A percentile compares a stretch with the other conserved stretches of the same genome.
Conservation (phyloP, 495 filamentous ascomycete genomes). For the Xylaria telfairii region DNA sequence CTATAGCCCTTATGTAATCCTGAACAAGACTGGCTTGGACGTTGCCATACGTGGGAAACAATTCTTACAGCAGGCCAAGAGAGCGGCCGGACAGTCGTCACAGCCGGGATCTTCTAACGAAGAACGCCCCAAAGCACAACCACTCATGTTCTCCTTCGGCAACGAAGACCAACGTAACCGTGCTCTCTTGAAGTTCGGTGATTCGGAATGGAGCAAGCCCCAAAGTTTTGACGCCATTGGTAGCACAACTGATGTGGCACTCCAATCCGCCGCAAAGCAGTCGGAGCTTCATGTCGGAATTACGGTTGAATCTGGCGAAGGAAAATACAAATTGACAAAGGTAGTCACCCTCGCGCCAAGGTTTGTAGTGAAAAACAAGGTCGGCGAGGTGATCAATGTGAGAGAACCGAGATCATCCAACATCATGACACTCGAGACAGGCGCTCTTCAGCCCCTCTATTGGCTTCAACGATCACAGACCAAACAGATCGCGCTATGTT, state of each 20-base stretch:
- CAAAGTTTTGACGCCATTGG: conserved; percentile 99
- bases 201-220: conserved; percentile 93
- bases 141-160: conserved; percentile 94
- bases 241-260: conserved; percentile 81
- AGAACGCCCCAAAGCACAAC: conserved; percentile 69
- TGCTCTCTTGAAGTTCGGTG: conserved; percentile 81
- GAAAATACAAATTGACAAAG: conserved; percentile 97
- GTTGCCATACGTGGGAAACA: conserved; percentile 89
- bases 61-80: conserved; percentile 80
- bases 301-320: conserved; percentile 85
- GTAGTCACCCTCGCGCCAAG: conserved; percentile 91
- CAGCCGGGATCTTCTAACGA: conserved; percentile 43
- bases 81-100: conserved; percentile 77
- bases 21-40: conserved; percentile 93
- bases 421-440: conserved; percentile 74
- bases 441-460: conserved; percentile 80
- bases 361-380: conserved; percentile 92
- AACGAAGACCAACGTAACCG: conserved; percentile 89
- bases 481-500: conserved; percentile 92
- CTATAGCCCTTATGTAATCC: conserved; percentile 88
- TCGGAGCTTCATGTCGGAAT: conserved; percentile 90
- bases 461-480: conserved; percentile 78
- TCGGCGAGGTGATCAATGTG: conserved; percentile 84
- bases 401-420: conserved; percentile 88
- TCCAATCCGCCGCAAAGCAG: conserved; percentile 72